Base-by-base conservation (phyloP, 805 yeast genomes). In the Pichia pseudocactophila region DNA sequence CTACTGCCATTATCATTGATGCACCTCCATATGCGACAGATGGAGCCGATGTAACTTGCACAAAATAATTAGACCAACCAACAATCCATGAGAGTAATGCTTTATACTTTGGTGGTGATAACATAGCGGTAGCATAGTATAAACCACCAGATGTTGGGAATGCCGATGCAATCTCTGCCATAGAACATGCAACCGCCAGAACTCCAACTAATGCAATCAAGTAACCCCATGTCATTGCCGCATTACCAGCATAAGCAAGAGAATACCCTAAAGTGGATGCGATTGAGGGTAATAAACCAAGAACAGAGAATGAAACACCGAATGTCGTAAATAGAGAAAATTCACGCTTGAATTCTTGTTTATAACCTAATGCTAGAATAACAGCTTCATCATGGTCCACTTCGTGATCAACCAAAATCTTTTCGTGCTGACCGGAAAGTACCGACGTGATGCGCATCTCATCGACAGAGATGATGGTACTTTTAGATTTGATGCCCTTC, bases 111-210 rank as follows among this genome's bases (percentile, higher is more conserved):
- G 71, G 73, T 12, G 84, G 83, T 3, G 83, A 73, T 48, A 78
- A 61, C 51, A 76, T 76, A 2, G 76, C 69, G 2, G 79, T 79
- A 45, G 86, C 83, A 51, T 80, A 80, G 38, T 82, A 82, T 8
- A 82, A 69, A 36, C 86, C 86, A 22, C 82, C 75, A 10, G 80
- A 68, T 7, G 82, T 78, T 32, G 87, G 87, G 62, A 74, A 75
- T 6, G 82, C 77, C 20, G 76, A 68, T 11, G 82, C 72, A 27
- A 80, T 65, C 54, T 80, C 86, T 0, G 83, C 82, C 73, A 80
- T 66, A 16, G 79, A 70, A 35, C 70, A 63, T 11, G 82, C 82
- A 36, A 80, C 83, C 4, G 71, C 66, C 40, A 73, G 64, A 41
- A 80, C 69, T 32, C 80, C 76, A 28, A 69, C 44, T 62, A 76